Evolutionary conservation across 257 asterid species (phyloP), one percentile per base, ranked within the genome.

Genomic region (Solanum stenotomum): DNA sequence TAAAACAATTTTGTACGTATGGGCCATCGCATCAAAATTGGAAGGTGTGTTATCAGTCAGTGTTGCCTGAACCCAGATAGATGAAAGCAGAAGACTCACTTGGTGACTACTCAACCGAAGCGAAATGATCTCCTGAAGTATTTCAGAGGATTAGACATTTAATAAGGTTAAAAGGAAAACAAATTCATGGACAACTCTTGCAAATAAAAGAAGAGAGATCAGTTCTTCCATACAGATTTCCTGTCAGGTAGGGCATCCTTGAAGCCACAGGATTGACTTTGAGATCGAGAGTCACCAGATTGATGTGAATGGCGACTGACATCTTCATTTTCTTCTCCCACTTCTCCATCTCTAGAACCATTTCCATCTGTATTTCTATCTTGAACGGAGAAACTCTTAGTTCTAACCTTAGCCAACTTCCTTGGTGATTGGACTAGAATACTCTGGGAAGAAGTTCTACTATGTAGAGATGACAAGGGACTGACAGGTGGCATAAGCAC

Each of bases 81-180:
- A 90, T 67, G 94, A 92, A 70, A 92, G 93, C 87, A 92, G 94
- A 86, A 92, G 92, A 85, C 89, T 90, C 34, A 91, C 89, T 92
- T 92, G 94, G 89, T 91, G 93, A 76, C 92, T 92, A 78, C 92
- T 91, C 85, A 92, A 85, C 67, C 94, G 91, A 86, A 92, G 92
- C 63, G 93, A 90, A 82, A 89, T 77, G 84, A 49, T 89, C 61
- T 91, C 94, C 94, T 92, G 90, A 38, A 81, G 33, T 86, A 52
- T 42, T 38, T 75, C 67, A 87, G 74, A 35, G 16, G 5, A 85
- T 49, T 13, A 83, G 34, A 84, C 35, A 86, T 46, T 76, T 46
- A 33, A 67, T 27, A 46, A 77, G 38, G 67, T 79, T 68, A 63
- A 82, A 31, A 65, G 52, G 49, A 81, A 87, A 63, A 59, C 27